Base-by-base conservation (phyloP, 805 yeast species). In the Candida patagonica region DNA sequence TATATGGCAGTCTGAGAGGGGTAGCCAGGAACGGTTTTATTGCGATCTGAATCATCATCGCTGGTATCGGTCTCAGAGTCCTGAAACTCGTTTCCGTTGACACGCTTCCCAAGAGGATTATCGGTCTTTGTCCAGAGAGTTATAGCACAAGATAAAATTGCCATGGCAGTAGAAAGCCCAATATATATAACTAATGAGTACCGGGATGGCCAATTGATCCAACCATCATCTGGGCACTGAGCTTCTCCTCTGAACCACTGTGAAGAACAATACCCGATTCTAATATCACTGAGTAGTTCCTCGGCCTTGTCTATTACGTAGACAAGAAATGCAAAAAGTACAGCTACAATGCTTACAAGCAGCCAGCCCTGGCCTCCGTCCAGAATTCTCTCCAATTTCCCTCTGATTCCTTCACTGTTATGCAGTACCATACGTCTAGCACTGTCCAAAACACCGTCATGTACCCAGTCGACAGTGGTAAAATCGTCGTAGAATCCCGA, bases 401-500 rank as follows among this genome's bases (percentile, higher is more conserved):
- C 66, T 16, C 57, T 50, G 9, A 61, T 13, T 3, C 69, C 69
- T 2, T 49, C 52, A 17, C 55, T 44, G 23, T 62, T 53, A 38
- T 63, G 53, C 32, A 73, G 49, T 35, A 56, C 55, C 45, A 59
- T 68, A 44, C 63, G 58, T 29, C 72, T 56, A 30, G 54, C 57
- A 26, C 72, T 66, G 38, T 69, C 70, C 40, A 59, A 57, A 23
- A 72, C 57, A 26, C 65, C 63, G 24, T 74, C 76, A 23, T 65
- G 63, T 2, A 71, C 68, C 79, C 80, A 74, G 55, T 74, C 80
- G 13, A 74, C 70, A 15, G 78, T 72, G 17, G 80, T 74, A 55
- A 73, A 74, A 54, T 74, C 78, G 51, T 74, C 76, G 52, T 74
- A 74, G 58, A 61, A 71, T 12, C 37, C 37, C 9, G 16, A 46